Base-by-base conservation (phyloP, 805 yeast species). In the Hanseniaspora clermontiae region DNA sequence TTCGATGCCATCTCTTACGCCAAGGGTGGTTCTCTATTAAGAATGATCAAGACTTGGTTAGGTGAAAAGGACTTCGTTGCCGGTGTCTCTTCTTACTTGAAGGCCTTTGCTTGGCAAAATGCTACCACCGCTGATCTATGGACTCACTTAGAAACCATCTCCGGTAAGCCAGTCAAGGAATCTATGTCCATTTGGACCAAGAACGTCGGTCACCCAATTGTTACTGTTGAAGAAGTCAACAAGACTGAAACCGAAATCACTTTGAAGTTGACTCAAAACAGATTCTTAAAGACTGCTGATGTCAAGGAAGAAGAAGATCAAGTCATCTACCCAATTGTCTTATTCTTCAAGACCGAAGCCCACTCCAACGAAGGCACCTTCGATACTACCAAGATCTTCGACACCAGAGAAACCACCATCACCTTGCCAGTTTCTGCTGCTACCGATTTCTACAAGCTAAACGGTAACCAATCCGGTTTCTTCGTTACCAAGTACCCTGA, bases 121-220 rank as follows among this genome's bases (percentile, higher is more conserved):
- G 86, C 95, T 40, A 72, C 78, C 61, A 85, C 95, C 42, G 75
- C 79, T 49, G 91, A 85, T 66, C 74, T 86, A 64, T 86, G 95
- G 95, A 78, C 75, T 61, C 80, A 89, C 37, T 73, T 86, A 59
- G 71, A 83, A 47, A 82, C 78, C 32, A 88, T 79, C 32, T 77
- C 84, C 55, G 90, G 90, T 29, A 74, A 83, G 63, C 84, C 85
- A 64, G 90, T 86, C 49, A 79, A 77, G 57, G 69, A 72, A 58
- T 84, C 83, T 43, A 86, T 86, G 93, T 80, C 81, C 64, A 77
- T 80, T 59, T 86, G 95, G 95, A 85, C 89, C 58, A 80, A 80
- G 63, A 79, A 83, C 64, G 78, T 84, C 59, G 95, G 95, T 8
- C 86, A 75, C 73, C 95, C 95, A 29, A 80, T 86, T 15, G 72